Base-by-base conservation (phyloP, 2,329 filamentous ascomycete species). In the Phoma sp. region DNA sequence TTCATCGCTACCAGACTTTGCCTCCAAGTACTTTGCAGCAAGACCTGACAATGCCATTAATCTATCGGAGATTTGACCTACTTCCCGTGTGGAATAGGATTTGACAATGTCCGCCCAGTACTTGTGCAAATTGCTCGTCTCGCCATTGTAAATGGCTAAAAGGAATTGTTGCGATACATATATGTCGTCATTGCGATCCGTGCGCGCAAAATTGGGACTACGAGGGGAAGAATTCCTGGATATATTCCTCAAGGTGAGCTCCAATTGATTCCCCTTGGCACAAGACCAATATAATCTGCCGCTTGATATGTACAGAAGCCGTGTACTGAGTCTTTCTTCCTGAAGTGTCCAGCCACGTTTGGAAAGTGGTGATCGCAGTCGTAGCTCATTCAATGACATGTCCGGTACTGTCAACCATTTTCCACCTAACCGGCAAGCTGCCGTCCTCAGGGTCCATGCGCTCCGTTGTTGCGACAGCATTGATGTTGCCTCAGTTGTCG, bases 321-420 rank as follows among this genome's bases (percentile, higher is more conserved):
- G 25, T 12, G 38, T 25, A 17, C 38, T 42, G 10, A 42, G 10
- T 21, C 25, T 42, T n/a, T 42, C 38, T 21, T 42, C 38, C n/a
- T 42, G 38, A 3, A 42, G 38, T 17, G 38, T 42, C 38, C 38
- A 42, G 2, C 25, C 38, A 5, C 38, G 38, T n/a, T 17, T 26
- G n/a, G 26, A 25, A 7, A 42, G 38, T 6, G 38, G 38, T 6
- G 38, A 42, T 10, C 38, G 29, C 11, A 42, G 15, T 2, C 38
- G 38, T 6, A 42, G n/a, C 12, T 42, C 38, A 9, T 42, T 42
- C 17, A 42, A n/a, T 18, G 38, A 42, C 38, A 42, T 42, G 38
- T 42, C 38, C 5, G 26, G 20, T 30, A 26, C 30, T 21, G 38
- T 42, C 9, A 42, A 26, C 38, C 38, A 42, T 20, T 29, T 25